phyloP scores from a whole-genome alignment of 2,329 filamentous ascomycete genomes.

The Talaromyces amestolkiae region DNA sequence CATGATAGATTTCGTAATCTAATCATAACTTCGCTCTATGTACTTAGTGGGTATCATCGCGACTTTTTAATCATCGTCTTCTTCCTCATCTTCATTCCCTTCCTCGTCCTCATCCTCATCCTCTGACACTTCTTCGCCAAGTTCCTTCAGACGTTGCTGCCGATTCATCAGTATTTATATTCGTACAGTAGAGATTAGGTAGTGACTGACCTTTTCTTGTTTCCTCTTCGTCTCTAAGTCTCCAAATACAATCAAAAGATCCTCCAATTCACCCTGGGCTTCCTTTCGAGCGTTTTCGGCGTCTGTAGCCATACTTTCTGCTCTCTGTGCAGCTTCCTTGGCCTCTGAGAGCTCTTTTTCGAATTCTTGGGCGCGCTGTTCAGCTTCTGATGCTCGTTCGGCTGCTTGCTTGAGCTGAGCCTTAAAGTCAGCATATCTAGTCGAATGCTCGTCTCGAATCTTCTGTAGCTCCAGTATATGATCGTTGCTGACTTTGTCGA shows the following conservation, averaged over 20 bases:
- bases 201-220: constrained; percentile 65
- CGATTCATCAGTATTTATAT: constrained; percentile 38
- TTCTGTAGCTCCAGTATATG: constrained; percentile 60
- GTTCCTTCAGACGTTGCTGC: constrained; percentile 59
- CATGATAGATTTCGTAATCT: not conserved
- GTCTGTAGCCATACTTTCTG: constrained; percentile 37
- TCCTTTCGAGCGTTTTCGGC: constrained; percentile 63
- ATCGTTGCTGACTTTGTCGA: constrained; percentile 57
- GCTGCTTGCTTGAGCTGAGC: constrained; percentile 49
- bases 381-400: constrained; percentile 37
- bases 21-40: constrained; percentile 13
- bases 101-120: constrained; percentile 66
- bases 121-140: constrained; percentile 72
- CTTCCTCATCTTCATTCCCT: constrained; percentile 50
- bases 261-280: constrained; percentile 72
- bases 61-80: constrained; percentile 27
- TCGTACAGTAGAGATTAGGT: not conserved
- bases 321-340: constrained; percentile 29
- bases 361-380: constrained; percentile 26
- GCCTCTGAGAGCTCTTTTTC: constrained; percentile 25
- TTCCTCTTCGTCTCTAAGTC: constrained; percentile 75
- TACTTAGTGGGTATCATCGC: constrained; percentile 18
- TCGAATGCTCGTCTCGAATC: constrained; percentile 51
- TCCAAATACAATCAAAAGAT: constrained; percentile 75
- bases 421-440: constrained; percentile 47